phyloP scores from a whole-genome alignment of 306 rosid genomes.

The Cicer cuneatum region DNA sequence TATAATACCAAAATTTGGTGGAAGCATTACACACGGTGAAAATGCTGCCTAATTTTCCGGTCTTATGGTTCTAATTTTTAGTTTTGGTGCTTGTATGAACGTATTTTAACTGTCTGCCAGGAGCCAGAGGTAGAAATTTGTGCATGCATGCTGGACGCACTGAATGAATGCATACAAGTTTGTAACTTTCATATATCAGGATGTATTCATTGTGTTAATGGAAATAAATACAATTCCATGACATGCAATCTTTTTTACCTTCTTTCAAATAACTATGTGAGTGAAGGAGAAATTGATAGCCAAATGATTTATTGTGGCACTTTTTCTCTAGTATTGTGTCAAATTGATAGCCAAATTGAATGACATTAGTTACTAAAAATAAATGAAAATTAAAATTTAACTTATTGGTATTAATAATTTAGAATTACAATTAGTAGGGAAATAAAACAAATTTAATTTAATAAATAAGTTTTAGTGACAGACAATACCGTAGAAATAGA shows the following conservation, averaged over 20 bases:
- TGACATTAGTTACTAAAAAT: too few relatives aligned
- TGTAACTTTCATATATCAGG: conserved; percentile 37
- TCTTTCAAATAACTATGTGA: neutral
- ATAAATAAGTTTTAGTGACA: too few relatives aligned
- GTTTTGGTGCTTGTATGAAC: conserved; percentile 26
- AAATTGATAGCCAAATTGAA: too few relatives aligned
- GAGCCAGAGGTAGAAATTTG: conserved; percentile 98
- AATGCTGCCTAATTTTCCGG: conserved; percentile 31
- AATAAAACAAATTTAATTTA: too few relatives aligned
- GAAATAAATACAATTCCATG: conserved; percentile 21
- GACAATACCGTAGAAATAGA: too few relatives aligned
- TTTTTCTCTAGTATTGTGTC: neutral
- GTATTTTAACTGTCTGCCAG: conserved; percentile 52
- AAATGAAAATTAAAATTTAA: too few relatives aligned
- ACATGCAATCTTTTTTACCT: conserved; percentile 9
- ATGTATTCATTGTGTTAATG: conserved; percentile 22
- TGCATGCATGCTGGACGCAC: conserved; percentile 85
- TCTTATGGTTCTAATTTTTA: conserved; percentile 14
- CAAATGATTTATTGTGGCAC: conserved; percentile 11
- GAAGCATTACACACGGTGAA: conserved; percentile 94
- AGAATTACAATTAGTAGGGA: too few relatives aligned
- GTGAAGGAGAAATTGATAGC: neutral
- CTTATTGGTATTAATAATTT: too few relatives aligned
- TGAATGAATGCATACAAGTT: conserved; percentile 94
- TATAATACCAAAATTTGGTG: conserved; percentile 89